Conservation (phyloP, 2,329 filamentous ascomycete species). For the Fusarium burgessii region DNA sequence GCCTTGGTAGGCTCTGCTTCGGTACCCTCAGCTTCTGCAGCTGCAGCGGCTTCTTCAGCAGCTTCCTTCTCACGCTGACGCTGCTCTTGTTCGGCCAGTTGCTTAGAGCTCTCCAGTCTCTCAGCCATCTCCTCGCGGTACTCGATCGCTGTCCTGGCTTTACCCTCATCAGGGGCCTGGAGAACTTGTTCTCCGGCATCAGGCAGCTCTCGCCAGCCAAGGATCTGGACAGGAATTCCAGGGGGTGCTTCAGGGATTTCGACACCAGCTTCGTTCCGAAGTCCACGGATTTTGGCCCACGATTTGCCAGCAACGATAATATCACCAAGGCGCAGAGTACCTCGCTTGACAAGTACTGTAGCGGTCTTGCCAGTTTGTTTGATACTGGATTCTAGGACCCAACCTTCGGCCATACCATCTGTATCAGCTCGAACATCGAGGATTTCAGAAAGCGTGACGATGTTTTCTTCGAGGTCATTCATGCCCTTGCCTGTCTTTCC, state of each 20-base stretch:
- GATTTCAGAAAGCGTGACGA: constrained; percentile 86
- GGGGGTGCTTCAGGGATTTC: constrained; percentile 80
- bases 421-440: constrained; percentile 87
- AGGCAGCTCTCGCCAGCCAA: constrained; percentile 90
- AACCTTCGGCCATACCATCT: constrained; percentile 86
- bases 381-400: constrained; percentile 91
- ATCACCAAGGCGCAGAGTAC: constrained; percentile 84
- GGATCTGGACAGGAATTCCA: constrained; percentile 89
- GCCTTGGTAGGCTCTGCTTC: constrained; percentile 55
- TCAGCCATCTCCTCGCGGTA: constrained; percentile 80
- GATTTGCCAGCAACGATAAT: constrained; percentile 88
- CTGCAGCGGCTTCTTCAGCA: constrained; percentile 52
- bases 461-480: constrained; percentile 90
- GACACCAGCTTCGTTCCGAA: constrained; percentile 86
- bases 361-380: constrained; percentile 87
- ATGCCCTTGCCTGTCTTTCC: constrained; percentile 96
- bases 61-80: constrained; percentile 68
- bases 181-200: constrained; percentile 88
- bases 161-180: constrained; percentile 82
- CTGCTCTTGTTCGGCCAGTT: constrained; percentile 80
- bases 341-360: constrained; percentile 88
- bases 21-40: constrained; percentile 51
- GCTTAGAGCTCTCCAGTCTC: constrained; percentile 78
- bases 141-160: constrained; percentile 80
- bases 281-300: constrained; percentile 85